Conservation (phyloP, 257 asterid species). For the Fraxinus pennsylvanica region DNA sequence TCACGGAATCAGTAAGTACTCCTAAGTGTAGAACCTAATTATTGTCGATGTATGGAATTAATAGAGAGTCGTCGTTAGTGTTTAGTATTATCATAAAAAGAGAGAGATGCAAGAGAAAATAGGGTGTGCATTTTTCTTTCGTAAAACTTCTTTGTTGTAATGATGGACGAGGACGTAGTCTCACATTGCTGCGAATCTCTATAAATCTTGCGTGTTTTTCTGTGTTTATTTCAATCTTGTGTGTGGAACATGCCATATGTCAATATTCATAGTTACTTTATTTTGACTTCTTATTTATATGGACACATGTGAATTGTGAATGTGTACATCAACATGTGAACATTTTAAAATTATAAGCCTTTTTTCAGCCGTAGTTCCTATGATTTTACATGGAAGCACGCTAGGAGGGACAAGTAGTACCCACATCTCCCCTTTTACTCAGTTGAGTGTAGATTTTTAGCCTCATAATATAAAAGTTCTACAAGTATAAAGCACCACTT, state of each 20-base stretch:
- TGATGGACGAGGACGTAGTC: no score
- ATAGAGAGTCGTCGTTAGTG: no score
- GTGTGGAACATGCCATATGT: not conserved
- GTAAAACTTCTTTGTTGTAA: no score
- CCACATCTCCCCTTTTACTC: conserved; percentile 18
- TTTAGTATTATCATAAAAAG: no score
- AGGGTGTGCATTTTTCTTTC: no score
- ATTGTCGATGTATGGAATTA: no score
- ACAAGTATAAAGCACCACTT: not conserved
- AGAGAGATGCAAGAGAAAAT: no score
- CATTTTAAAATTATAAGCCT: not conserved
- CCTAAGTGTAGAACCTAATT: no score
- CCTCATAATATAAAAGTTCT: not conserved
- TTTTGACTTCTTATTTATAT: not conserved
- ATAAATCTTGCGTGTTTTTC: no score
- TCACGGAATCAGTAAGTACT: no score
- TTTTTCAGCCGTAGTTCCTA: not conserved
- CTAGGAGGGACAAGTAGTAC: conserved; percentile 13
- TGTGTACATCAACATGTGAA: not conserved
- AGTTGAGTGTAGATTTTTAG: not conserved
- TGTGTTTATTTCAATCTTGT: no score
- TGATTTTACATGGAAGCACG: conserved; percentile 28
- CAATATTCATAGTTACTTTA: not conserved
- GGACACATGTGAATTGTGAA: not conserved
- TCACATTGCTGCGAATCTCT: no score